These are phyloP conservation scores for Candida corydali DNA, from an alignment of 805 yeast genomes.

Conservation along the genomic window DNA sequence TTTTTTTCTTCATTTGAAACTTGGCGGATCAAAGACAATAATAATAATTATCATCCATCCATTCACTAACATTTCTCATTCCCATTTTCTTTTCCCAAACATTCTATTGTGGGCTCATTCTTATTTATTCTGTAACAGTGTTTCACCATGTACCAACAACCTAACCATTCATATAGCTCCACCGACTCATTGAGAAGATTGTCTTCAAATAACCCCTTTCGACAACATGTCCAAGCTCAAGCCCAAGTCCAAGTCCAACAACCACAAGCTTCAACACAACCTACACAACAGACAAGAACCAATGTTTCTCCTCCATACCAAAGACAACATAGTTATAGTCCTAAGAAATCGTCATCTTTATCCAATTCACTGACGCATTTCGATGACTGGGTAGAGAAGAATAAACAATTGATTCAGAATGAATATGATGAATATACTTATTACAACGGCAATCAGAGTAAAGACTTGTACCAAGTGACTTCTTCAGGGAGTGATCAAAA, in stretches of 20 bases:
- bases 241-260: conserved; percentile 9
- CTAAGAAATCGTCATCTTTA: conserved; percentile 1
- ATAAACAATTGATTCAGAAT: conserved; percentile 35
- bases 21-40: neutral
- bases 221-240: conserved; percentile 28
- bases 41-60: neutral
- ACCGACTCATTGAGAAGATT: conserved; percentile 40
- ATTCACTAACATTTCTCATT: neutral
- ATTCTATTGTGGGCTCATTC: neutral
- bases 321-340: conserved; percentile 6
- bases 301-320: conserved; percentile 8
- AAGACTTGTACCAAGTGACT: neutral
- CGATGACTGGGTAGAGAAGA: conserved; percentile 56
- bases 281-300: conserved; percentile 8
- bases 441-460: neutral
- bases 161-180: conserved; percentile 30
- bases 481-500: neutral
- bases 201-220: conserved; percentile 72
- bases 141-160: conserved; percentile 36
- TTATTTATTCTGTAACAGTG: neutral
- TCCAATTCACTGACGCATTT: conserved; percentile 31
- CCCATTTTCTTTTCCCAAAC: too few relatives aligned
- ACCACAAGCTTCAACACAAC: neutral
- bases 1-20: neutral
- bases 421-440: conserved; percentile 32